Base-by-base conservation (phyloP, 108 stramenopile genomes). In the Fistulifera solaris region DNA sequence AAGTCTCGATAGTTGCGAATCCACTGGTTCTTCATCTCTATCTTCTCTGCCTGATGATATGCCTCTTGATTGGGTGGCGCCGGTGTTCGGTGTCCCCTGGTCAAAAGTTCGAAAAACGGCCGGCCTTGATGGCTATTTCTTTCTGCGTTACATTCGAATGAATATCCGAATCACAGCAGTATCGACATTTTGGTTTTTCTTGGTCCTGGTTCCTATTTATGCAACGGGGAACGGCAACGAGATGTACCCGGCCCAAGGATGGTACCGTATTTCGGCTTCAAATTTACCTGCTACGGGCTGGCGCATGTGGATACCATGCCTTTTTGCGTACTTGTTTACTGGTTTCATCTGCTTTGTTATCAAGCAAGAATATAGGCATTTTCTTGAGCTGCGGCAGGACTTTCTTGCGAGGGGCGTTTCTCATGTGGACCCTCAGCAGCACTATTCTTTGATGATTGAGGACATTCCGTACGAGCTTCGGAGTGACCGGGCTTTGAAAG, bases 81-180 rank as follows among this genome's bases (percentile, higher is more conserved):
- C 75, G 11, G 84, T 88, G 12, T 58, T 70, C 15, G 63, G 69
- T 27, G 77, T 85, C 0, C 71, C 84, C 0, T 93, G 90, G 90
- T 48, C 60, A 8, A 61, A 65, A 14, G 84, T 93, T 0, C 73
- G 80, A 0, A 73, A 73, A 39, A 65, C 66, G 26, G 81, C 80
- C 0, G 94, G 94, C 21, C 65, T 95, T 13, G 94, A 95, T 73
- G 94, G 80, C 23, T 95, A 93, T 69, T 91, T 95, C 68, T 93
- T 89, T 61, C 64, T 95, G 24, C 53, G 80, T 22, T 93, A 80
- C 50, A 85, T 95, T 47, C 81, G 87, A 42, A 80, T 95, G 78
- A 83, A 85, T 75, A 50, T 87, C 26, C 60, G 89, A 55, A 82
- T 93, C 1, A 86, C 61, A 25, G 52, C 77, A 0, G 89, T 95